A percentile compares a stretch with the other conserved stretches of the same genome.
Evolutionary conservation across 257 asterid genomes (phyloP).

Genomic region (Capsicum rhomboideum): DNA sequence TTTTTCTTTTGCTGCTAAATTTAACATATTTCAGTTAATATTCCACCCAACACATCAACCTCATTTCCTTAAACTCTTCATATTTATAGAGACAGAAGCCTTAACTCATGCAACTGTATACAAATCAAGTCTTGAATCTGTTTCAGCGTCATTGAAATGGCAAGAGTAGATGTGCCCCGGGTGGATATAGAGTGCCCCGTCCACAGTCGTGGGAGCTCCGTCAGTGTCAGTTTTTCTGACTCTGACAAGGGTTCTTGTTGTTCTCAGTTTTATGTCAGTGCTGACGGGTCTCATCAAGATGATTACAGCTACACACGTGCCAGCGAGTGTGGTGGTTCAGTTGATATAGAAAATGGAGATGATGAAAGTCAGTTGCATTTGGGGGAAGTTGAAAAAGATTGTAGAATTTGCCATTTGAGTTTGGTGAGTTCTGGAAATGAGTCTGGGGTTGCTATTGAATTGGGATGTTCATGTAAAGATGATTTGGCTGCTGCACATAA

Average conservation of each 20-base stretch:
- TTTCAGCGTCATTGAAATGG: background rate
- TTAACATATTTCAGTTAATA: background rate
- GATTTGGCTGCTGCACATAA: slow-evolving; percentile 85
- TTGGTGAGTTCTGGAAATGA: slow-evolving; percentile 45
- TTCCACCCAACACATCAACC: background rate
- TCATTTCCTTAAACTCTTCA: background rate
- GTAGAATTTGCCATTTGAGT: slow-evolving; percentile 81
- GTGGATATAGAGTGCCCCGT: background rate
- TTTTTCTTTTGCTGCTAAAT: background rate
- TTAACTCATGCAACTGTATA: background rate
- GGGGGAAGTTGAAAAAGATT: slow-evolving; percentile 43
- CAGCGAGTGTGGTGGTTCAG: slow-evolving; percentile 27
- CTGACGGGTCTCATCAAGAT: slow-evolving; percentile 49
- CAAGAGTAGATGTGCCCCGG: background rate
- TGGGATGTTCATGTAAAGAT: slow-evolving; percentile 84
- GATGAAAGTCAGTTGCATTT: slow-evolving; percentile 24
- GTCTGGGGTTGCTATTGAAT: slow-evolving; percentile 57
- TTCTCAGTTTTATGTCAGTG: slow-evolving; percentile 70
- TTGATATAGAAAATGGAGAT: slow-evolving; percentile 30
- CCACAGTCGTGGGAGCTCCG: slow-evolving; percentile 1
- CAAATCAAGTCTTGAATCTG: background rate
- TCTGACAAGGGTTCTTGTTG: slow-evolving; percentile 58
- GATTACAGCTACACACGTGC: background rate
- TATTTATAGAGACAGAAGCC: background rate
- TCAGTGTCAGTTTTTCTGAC: slow-evolving; percentile 62